These are phyloP conservation scores for Rhododendron ovatum DNA, from an alignment of 148 eudicot species.

Conservation along the genomic window DNA sequence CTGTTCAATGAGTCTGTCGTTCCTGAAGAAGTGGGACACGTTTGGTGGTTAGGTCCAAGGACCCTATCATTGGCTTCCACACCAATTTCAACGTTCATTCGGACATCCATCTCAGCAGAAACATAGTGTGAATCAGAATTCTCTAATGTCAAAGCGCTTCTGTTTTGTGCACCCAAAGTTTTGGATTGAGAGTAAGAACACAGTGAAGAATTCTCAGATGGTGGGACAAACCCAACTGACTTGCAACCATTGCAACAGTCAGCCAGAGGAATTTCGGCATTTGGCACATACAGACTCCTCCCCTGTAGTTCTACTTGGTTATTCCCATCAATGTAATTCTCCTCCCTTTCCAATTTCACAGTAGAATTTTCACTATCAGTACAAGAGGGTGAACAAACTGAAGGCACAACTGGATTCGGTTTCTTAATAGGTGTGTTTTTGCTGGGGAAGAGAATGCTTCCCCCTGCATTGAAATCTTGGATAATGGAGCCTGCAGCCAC, in stretches of 20 bases:
- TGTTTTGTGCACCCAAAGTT: conserved; percentile 10
- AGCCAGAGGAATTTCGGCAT: conserved; percentile 1
- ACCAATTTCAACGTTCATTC: conserved; percentile 7
- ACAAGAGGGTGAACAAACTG: conserved; percentile 15
- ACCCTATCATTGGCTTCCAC: conserved; percentile 29
- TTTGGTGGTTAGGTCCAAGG: conserved; percentile 43
- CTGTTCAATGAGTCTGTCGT: conserved; percentile 71
- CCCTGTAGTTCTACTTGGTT: conserved; percentile 6
- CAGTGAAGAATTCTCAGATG: conserved; percentile 12
- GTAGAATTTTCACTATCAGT: conserved; percentile 18
- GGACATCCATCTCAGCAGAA: conserved; percentile 25
- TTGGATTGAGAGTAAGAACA: conserved; percentile 15
- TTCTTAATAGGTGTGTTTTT: conserved; percentile 11
- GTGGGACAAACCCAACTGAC: conserved; percentile 20
- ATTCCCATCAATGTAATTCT: conserved; percentile 15
- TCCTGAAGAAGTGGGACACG: conserved; percentile 45
- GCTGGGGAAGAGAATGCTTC: conserved; percentile 17
- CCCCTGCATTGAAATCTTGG: conserved; percentile 35
- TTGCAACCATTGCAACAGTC: conserved; percentile 16
- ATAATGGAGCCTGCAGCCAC: conserved; percentile 48
- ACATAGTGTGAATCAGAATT: conserved; percentile 22
- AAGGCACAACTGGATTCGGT: conserved; percentile 6
- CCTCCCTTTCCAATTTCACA: conserved; percentile 47
- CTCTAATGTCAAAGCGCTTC: conserved; percentile 15
- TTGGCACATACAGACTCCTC: conserved; percentile 5